phyloP scores from a whole-genome alignment of 208 protist species.

The Trypanosoma congolense region DNA sequence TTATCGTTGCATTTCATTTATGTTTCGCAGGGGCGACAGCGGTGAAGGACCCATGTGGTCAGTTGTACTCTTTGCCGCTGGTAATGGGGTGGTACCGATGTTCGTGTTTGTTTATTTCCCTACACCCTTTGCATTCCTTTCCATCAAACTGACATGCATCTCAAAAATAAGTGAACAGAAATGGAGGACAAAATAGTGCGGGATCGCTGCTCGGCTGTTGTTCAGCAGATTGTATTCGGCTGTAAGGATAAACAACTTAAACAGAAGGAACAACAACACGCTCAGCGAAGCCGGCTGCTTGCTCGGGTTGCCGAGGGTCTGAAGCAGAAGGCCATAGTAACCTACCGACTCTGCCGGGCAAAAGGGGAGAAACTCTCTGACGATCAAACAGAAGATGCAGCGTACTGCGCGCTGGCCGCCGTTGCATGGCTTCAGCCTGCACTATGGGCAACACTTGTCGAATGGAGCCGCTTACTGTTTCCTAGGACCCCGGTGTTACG shows the following conservation, averaged over 20 bases:
- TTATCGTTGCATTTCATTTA: no score
- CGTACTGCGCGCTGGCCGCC: conserved; percentile 55
- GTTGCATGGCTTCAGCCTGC: conserved; percentile 32
- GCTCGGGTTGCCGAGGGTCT: conserved; percentile 20
- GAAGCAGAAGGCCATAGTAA: conserved; percentile 39
- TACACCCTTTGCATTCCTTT: no score
- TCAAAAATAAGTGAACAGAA: background rate
- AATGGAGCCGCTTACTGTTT: conserved; percentile 38
- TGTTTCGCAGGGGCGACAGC: no score
- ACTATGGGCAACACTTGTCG: conserved; percentile 38
- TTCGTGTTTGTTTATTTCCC: background rate
- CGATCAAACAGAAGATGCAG: conserved; percentile 47
- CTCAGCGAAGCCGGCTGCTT: conserved; percentile 8
- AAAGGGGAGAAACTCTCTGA: conserved; percentile 18
- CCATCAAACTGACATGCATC: no score
- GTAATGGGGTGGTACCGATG: background rate
- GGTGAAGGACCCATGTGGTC: no score
- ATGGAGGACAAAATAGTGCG: conserved; percentile 66
- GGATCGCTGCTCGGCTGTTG: conserved; percentile 27
- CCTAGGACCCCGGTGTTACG: conserved; percentile 37
- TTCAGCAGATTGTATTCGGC: conserved; percentile 39
- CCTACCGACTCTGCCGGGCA: conserved; percentile 57
- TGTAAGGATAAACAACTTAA: background rate
- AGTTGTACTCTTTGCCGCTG: no score
- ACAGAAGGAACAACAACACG: background rate